A percentile compares a stretch with the other conserved stretches of the same genome.
phyloP scores from a whole-genome alignment of 1,284 basidiomycete genomes.

The Kwoniella shivajii region DNA sequence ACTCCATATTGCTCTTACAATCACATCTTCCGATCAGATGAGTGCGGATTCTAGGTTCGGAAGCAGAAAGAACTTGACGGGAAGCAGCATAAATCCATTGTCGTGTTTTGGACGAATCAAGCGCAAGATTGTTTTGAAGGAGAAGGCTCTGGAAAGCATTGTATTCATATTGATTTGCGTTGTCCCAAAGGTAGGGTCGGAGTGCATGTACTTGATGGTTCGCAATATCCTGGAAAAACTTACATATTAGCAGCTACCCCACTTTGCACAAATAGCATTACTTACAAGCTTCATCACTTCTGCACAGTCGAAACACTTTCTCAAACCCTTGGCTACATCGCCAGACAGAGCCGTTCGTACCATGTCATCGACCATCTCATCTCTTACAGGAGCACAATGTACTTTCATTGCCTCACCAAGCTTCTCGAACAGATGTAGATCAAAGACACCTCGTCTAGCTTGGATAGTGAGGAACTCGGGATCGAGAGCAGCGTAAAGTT shows the following conservation, averaged over 20 bases:
- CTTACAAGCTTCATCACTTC: conserved; percentile 92
- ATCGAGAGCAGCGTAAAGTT: conserved; percentile 57
- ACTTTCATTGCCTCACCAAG: conserved; percentile 81
- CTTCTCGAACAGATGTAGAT: conserved; percentile 74
- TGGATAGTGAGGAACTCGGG: conserved; percentile 74
- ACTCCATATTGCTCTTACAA: conserved; percentile 30
- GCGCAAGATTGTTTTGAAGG: conserved; percentile 19
- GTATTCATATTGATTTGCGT: conserved; percentile 78
- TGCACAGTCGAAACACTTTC: conserved; percentile 84
- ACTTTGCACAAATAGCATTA: conserved; percentile 24
- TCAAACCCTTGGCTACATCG: conserved; percentile 73
- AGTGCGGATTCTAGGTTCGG: conserved; percentile 25
- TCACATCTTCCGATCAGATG: conserved; percentile 37
- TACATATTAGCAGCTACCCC: background rate
- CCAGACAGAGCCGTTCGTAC: conserved; percentile 62
- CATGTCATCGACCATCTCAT: conserved; percentile 81
- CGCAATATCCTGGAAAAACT: conserved; percentile 73
- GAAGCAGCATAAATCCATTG: conserved; percentile 44
- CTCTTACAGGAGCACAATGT: conserved; percentile 91
- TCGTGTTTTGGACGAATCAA: conserved; percentile 35
- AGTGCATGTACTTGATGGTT: conserved; percentile 90
- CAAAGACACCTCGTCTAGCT: conserved; percentile 73
- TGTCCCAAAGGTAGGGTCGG: conserved; percentile 78
- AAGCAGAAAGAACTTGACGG: conserved; percentile 30
- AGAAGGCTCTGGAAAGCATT: conserved; percentile 63